These are phyloP conservation scores for Lactifluus volemus DNA, from an alignment of 768 basidiomycete genomes.

Conservation along the genomic window DNA sequence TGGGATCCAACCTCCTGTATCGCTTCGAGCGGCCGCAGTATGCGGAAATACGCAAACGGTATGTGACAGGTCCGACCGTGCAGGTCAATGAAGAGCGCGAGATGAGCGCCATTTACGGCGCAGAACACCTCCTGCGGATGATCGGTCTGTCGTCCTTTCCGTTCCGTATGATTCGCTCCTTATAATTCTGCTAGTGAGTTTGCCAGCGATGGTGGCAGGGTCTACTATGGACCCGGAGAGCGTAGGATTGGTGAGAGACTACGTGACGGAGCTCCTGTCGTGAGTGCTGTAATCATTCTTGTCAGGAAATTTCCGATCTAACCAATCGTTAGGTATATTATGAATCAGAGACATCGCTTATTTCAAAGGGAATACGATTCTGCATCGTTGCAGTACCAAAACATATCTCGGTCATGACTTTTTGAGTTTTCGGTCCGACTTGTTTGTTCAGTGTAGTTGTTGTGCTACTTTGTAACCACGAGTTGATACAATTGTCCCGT, in stretches of 20 bases:
- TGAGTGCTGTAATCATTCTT: slow-evolving; percentile 30
- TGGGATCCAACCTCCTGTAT: slow-evolving; percentile 86
- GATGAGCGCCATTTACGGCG: slow-evolving; percentile 89
- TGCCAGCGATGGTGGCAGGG: slow-evolving; percentile 83
- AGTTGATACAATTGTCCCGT: neutral
- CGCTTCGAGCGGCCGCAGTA: slow-evolving; percentile 95
- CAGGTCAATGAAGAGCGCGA: slow-evolving; percentile 63
- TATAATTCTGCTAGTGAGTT: slow-evolving; percentile 50
- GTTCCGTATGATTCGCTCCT: neutral
- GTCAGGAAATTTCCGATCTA: neutral
- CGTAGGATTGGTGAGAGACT: slow-evolving; percentile 73
- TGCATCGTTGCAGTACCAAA: slow-evolving; percentile 19
- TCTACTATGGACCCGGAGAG: slow-evolving; percentile 90
- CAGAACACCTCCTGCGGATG: slow-evolving; percentile 88
- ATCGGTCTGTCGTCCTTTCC: slow-evolving; percentile 52
- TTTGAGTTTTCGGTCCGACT: neutral
- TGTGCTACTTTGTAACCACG: neutral
- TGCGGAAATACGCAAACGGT: slow-evolving; percentile 62
- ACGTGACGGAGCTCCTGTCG: slow-evolving; percentile 82
- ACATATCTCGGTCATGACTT: slow-evolving; percentile 20
- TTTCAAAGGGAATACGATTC: slow-evolving; percentile 21
- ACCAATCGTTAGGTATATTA: slow-evolving; percentile 10
- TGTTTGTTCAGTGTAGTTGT: slow-evolving; percentile 3
- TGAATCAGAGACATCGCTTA: slow-evolving; percentile 13
- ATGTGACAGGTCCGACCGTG: slow-evolving; percentile 66